A percentile compares a stretch with the other conserved stretches of the same genome.
phyloP scores from a whole-genome alignment of 805 yeast species.

The Teunomyces atbi region DNA sequence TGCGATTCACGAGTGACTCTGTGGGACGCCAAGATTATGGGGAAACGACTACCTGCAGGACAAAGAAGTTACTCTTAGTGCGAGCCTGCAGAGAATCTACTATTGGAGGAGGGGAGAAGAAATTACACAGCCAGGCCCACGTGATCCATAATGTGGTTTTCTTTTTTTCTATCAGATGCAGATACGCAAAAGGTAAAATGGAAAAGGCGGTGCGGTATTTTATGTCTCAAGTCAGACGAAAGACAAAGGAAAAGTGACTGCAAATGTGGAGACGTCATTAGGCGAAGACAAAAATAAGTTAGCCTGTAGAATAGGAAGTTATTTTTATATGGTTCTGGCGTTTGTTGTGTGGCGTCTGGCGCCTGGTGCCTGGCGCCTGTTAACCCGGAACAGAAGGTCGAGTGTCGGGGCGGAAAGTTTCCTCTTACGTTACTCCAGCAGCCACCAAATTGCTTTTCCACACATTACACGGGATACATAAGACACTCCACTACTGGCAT shows the following conservation, averaged over 20 bases:
- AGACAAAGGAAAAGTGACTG: background rate
- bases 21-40: background rate
- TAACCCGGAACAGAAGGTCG: too few relatives aligned
- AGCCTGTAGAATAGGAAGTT: too few relatives aligned
- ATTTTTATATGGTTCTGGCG: too few relatives aligned
- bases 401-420: too few relatives aligned
- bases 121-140: background rate
- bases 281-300: background rate
- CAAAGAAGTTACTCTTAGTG: background rate
- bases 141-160: background rate
- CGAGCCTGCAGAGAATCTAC: too few relatives aligned
- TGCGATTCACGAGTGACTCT: background rate
- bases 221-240: background rate
- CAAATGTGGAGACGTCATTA: background rate
- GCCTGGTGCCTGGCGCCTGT: too few relatives aligned
- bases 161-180: background rate
- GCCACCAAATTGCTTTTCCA: too few relatives aligned
- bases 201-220: background rate
- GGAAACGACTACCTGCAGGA: background rate
- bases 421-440: too few relatives aligned
- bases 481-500: too few relatives aligned
- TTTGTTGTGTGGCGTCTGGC: too few relatives aligned
- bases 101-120: background rate
- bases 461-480: too few relatives aligned
- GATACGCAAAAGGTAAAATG: background rate